phyloP scores from a whole-genome alignment of 1,284 basidiomycete genomes.

The Irpex sp. region DNA sequence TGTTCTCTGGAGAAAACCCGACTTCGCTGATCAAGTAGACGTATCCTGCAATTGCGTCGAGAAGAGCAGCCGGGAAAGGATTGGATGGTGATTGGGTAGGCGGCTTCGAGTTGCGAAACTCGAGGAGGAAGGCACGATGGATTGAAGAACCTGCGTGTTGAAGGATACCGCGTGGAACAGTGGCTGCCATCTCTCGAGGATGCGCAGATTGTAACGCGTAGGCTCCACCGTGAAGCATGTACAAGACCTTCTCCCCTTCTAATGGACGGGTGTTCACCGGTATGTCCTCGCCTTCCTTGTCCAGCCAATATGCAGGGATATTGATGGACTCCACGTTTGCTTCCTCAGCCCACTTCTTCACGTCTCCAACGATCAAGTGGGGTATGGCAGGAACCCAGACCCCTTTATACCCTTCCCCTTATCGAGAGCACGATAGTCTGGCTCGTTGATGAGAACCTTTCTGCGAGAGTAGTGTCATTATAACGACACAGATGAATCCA shows the following conservation, averaged over 20 bases:
- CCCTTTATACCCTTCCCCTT: background rate
- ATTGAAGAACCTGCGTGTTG: conserved; percentile 13
- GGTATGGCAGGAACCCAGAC: conserved; percentile 47
- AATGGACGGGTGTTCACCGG: conserved; percentile 28
- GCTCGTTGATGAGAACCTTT: background rate
- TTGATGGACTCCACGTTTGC: conserved; percentile 35
- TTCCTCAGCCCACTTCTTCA: conserved; percentile 36
- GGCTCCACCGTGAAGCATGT: conserved; percentile 48
- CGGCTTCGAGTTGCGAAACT: conserved; percentile 27
- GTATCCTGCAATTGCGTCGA: conserved; percentile 43
- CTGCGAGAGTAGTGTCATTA: background rate
- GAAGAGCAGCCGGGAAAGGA: conserved; percentile 43
- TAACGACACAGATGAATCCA: background rate
- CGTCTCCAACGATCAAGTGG: conserved; percentile 38
- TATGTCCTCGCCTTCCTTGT: conserved; percentile 33
- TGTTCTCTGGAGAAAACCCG: conserved; percentile 35
- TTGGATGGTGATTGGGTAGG: conserved; percentile 19
- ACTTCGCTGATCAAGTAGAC: conserved; percentile 34
- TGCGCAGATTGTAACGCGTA: conserved; percentile 29
- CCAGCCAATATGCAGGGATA: conserved; percentile 55
- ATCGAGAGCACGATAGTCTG: conserved; percentile 1
- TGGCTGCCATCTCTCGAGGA: conserved; percentile 23
- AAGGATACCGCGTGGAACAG: conserved; percentile 16
- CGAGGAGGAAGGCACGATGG: conserved; percentile 27
- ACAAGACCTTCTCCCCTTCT: conserved; percentile 47